A percentile compares a stretch with the other conserved stretches of the same genome.
Conservation (phyloP, 2,329 filamentous ascomycete genomes). For the Alternaria arbusti region DNA sequence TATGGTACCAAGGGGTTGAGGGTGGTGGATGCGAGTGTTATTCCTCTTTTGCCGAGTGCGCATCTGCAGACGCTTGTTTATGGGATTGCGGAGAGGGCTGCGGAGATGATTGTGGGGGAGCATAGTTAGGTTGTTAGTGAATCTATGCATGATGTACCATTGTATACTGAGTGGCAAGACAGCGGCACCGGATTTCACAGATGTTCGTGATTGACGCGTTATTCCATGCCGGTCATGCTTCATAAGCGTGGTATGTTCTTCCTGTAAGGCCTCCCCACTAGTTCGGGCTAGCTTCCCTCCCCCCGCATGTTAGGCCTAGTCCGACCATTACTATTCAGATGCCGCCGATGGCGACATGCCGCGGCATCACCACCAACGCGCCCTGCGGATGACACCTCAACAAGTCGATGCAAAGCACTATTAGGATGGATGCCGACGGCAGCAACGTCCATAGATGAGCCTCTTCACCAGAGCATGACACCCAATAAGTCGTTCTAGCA, state of each 20-base stretch:
- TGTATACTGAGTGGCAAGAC: neutral
- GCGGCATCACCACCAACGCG: neutral
- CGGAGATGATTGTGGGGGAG: conserved; percentile 24
- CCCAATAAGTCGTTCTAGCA: neutral
- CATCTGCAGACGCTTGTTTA: conserved; percentile 39
- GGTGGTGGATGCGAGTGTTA: conserved; percentile 40
- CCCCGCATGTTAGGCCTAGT: neutral
- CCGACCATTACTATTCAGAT: neutral
- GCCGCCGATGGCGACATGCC: neutral
- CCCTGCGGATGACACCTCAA: neutral
- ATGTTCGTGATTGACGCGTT: neutral
- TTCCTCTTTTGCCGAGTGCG: conserved; percentile 32
- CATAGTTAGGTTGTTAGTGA: neutral
- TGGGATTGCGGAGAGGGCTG: conserved; percentile 37
- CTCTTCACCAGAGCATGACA: neutral
- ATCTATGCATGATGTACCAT: neutral
- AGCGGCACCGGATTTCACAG: neutral
- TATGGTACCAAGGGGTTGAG: conserved; percentile 30
- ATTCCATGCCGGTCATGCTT: neutral
- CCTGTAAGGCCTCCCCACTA: neutral
- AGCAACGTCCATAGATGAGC: neutral
- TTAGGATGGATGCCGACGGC: neutral
- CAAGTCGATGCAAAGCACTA: neutral
- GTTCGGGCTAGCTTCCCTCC: neutral
- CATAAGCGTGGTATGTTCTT: neutral